Evolutionary conservation across 2,329 filamentous ascomycete species (phyloP).

Genomic region (Bertia moriformis): DNA sequence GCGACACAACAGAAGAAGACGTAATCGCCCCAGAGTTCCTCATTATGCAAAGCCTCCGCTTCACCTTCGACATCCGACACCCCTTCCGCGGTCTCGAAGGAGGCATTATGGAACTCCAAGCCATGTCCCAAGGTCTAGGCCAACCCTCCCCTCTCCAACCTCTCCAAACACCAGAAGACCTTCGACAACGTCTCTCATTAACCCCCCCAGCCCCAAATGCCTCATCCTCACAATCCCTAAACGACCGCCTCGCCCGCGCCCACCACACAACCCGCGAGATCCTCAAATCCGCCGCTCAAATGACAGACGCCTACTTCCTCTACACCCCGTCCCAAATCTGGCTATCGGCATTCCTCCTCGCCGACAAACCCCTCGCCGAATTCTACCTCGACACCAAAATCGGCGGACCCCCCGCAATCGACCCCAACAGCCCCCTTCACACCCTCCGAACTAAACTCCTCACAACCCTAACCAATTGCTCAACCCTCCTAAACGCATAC

Average conservation of each 20-base stretch:
- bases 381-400: constrained; percentile 1
- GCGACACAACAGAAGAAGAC: constrained; percentile 57
- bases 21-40: constrained; percentile 86
- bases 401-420: not conserved
- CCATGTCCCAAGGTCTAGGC: constrained; percentile 41
- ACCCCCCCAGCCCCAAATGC: not conserved
- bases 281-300: constrained; percentile 64
- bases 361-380: constrained; percentile 29
- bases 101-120: constrained; percentile 66
- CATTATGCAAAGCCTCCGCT: constrained; percentile 79
- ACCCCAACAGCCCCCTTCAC: not conserved
- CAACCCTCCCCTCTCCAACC: constrained; percentile 13
- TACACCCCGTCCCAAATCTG: constrained; percentile 91
- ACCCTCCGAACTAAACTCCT: not conserved
- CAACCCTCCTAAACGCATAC: constrained; percentile 20
- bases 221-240: not conserved
- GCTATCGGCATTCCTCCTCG: constrained; percentile 65
- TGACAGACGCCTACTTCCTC: constrained; percentile 94
- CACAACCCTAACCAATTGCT: constrained; percentile 18
- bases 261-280: constrained; percentile 61
- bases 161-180: not conserved
- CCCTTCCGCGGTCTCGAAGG: constrained; percentile 81
- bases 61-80: constrained; percentile 84
- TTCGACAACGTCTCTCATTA: not conserved
- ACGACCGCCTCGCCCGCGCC: constrained; percentile 20